These are phyloP conservation scores for Pseudomassariella vexata DNA, from an alignment of 2,329 filamentous ascomycete species.

Conservation along the genomic window DNA sequence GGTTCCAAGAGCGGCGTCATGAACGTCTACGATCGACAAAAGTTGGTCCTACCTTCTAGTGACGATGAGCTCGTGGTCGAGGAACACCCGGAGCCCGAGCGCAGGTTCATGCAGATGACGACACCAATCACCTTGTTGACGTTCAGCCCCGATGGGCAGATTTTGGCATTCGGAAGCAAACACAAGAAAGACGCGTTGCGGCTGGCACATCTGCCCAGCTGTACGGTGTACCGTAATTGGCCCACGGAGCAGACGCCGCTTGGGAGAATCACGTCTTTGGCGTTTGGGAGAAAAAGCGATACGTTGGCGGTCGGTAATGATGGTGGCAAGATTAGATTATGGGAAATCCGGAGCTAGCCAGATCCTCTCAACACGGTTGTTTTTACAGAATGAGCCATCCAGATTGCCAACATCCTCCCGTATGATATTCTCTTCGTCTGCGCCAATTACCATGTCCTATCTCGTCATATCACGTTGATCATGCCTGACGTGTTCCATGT, in stretches of 20 bases:
- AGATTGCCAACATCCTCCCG: not conserved
- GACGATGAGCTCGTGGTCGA: slow-evolving; percentile 48
- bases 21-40: slow-evolving; percentile 83
- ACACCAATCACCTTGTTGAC: slow-evolving; percentile 74
- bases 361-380: slow-evolving; percentile 3
- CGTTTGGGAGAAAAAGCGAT: slow-evolving; percentile 60
- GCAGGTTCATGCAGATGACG: slow-evolving; percentile 77
- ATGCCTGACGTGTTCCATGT: too few species aligned
- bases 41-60: slow-evolving; percentile 43
- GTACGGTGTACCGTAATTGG: slow-evolving; percentile 96
- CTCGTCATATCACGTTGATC: too few species aligned
- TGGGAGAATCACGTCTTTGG: slow-evolving; percentile 72
- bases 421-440: not conserved
- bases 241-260: slow-evolving; percentile 85
- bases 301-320: slow-evolving; percentile 85
- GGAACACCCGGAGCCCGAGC: slow-evolving; percentile 63
- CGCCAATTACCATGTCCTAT: not conserved
- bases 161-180: slow-evolving; percentile 78
- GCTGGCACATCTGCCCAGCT: slow-evolving; percentile 83
- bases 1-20: slow-evolving; percentile 84
- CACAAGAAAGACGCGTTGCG: slow-evolving; percentile 86
- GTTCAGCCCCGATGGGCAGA: slow-evolving; percentile 85
- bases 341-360: slow-evolving; percentile 71
- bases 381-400: slow-evolving; percentile 4
- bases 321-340: slow-evolving; percentile 78